phyloP scores from a whole-genome alignment of 768 basidiomycete genomes.

The Boletus tylopilopsis region DNA sequence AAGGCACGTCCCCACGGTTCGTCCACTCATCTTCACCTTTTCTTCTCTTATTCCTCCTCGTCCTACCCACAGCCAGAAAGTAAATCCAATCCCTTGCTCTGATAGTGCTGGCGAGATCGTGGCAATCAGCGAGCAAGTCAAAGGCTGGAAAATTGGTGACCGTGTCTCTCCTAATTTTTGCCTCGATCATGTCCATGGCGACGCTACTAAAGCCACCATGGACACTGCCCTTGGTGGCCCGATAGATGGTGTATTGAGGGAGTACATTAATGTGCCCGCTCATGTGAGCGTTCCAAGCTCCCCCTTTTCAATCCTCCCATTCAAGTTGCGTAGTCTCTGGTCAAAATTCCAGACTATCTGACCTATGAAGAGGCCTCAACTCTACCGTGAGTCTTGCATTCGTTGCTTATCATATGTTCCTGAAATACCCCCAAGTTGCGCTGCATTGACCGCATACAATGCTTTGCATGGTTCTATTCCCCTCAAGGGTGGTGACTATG shows the following conservation, averaged over 20 bases:
- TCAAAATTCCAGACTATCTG: constrained; percentile 52
- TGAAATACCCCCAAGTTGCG: constrained; percentile 36
- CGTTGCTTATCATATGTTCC: background rate
- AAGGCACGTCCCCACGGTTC: constrained; percentile 37
- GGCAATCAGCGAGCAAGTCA: constrained; percentile 38
- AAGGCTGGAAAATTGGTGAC: constrained; percentile 51
- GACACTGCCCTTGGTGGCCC: constrained; percentile 43
- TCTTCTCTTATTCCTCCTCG: constrained; percentile 28
- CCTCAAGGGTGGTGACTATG: constrained; percentile 55
- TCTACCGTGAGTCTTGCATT: constrained; percentile 41
- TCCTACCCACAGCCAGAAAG: constrained; percentile 18
- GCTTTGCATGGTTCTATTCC: constrained; percentile 47
- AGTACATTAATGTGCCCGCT: constrained; percentile 50
- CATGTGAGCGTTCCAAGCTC: constrained; percentile 27
- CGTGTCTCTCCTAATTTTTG: constrained; percentile 54
- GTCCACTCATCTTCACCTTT: constrained; percentile 1
- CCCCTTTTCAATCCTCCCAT: background rate
- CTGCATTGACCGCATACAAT: constrained; percentile 64
- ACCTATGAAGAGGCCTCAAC: constrained; percentile 64
- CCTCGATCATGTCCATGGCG: constrained; percentile 45
- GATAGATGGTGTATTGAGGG: constrained; percentile 49
- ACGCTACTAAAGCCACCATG: constrained; percentile 34
- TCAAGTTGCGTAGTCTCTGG: constrained; percentile 36
- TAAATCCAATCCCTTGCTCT: constrained; percentile 34
- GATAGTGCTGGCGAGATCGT: constrained; percentile 59